Evolutionary conservation across 1,139 yeast species (phyloP), one percentile per base, ranked within the genome.

Genomic region (Hansenula sp.): DNA sequence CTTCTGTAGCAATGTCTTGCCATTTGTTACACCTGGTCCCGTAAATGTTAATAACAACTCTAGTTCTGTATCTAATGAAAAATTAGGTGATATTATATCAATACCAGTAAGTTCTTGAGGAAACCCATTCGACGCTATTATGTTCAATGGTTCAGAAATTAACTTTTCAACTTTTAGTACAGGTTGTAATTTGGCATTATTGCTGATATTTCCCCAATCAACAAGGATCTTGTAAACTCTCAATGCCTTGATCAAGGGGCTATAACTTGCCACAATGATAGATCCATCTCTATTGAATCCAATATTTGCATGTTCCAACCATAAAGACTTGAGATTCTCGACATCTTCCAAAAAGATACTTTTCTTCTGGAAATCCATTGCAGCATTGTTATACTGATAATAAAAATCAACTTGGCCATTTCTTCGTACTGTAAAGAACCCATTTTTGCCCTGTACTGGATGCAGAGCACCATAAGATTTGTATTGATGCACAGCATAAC

Each of bases 391-490:
- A 13, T 44, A 44, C 53, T 81, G 88, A 54, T 75, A 78, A 60
- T 77, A 77, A 29, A 80, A 57, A 32, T 75, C 63, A 29, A 85
- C 56, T 38, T 69, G 68, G 1, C 95, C 95, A 50, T 80, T 77
- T 42, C 72, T 69, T 34, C 94, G 69, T 27, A 87, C 64, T 0
- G 79, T 79, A 27, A 85, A 61, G 53, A 89, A 80, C 2, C 92
- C 94, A 50, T 84, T 86, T 50, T 82, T 83, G 6, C 82, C 72
- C 6, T 73, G 61, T 14, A 78, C 64, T 0, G 95, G 95, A 56
- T 86, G 94, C 44, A 78, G 65, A 0, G 82, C 75, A 2, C 89
- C 88, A 42, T 67, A 65, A 0, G 87, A 73, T 46, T 71, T 75
- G 45, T 69, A 68, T 53, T 79, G 89, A 36, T 69, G 71, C 2